These are phyloP conservation scores for Gaertneriomyces sp. DNA, from an alignment of 192 early-diverging fungal species.

Conservation along the genomic window DNA sequence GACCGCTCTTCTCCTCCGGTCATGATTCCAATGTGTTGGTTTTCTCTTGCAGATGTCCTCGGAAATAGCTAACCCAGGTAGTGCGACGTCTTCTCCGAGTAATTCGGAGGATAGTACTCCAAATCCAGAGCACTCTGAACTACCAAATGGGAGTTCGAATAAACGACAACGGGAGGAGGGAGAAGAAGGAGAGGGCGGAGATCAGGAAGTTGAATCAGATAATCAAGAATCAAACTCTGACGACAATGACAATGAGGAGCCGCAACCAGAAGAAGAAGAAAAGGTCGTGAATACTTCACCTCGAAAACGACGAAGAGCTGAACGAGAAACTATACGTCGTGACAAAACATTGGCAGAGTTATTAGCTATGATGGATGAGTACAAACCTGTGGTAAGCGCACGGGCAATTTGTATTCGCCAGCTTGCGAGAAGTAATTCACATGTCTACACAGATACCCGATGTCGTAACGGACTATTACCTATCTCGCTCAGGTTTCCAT, in stretches of 20 bases:
- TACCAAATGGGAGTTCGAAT: no score
- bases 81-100: no score
- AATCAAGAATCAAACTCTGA: conserved; percentile 16
- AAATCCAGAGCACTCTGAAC: no score
- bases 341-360: conserved; percentile 81
- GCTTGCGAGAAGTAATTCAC: not conserved
- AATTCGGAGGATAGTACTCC: no score
- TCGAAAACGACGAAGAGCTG: conserved; percentile 33
- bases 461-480: conserved; percentile 89
- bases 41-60: no score
- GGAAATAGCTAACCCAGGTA: no score
- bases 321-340: conserved; percentile 54
- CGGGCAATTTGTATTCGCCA: not conserved
- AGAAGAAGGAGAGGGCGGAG: not conserved
- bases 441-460: conserved; percentile 73
- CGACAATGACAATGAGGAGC: conserved; percentile 12
- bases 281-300: conserved; percentile 19
- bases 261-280: conserved; percentile 23
- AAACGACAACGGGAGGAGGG: not conserved
- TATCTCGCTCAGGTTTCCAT: conserved; percentile 71
- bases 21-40: no score
- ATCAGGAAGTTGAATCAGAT: not conserved
- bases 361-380: conserved; percentile 83
- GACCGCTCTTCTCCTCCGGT: no score
- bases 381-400: conserved; percentile 68